These are phyloP conservation scores for Aspergillus steynii DNA, from an alignment of 495 filamentous ascomycete species.

Conservation along the genomic window DNA sequence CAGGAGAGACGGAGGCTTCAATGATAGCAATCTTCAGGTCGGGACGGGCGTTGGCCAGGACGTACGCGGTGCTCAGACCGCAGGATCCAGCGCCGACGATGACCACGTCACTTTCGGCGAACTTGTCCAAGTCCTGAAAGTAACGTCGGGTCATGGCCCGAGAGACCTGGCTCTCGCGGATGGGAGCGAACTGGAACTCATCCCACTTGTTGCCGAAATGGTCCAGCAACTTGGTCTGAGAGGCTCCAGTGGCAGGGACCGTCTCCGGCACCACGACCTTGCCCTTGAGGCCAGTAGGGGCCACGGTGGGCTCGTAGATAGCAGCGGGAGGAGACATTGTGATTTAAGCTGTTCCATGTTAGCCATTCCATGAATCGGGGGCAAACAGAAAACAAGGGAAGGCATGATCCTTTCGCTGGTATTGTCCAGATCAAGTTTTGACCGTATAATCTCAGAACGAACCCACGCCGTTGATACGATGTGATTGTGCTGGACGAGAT, in stretches of 20 bases:
- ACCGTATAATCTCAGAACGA: conserved; percentile 95
- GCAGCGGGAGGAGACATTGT: conserved; percentile 78
- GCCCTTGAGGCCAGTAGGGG: conserved; percentile 48
- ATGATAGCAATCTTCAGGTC: conserved; percentile 91
- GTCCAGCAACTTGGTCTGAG: conserved; percentile 55
- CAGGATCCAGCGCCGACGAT: conserved; percentile 88
- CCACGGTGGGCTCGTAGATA: conserved; percentile 44
- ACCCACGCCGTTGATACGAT: conserved; percentile 32
- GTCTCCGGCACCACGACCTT: conserved; percentile 44
- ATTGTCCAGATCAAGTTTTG: conserved; percentile 99
- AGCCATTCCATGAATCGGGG: conserved; percentile 36
- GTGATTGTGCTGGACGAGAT: conserved; percentile 1
- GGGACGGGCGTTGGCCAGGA: conserved; percentile 77
- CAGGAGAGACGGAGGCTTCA: conserved; percentile 81
- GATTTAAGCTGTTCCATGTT: conserved; percentile 41
- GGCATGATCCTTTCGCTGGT: conserved; percentile 98
- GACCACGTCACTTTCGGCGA: conserved; percentile 89
- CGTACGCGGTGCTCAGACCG: conserved; percentile 80
- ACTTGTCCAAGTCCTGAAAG: conserved; percentile 84
- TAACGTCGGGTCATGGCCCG: conserved; percentile 91
- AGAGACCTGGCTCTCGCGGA: conserved; percentile 86
- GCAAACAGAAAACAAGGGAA: conserved; percentile 36
- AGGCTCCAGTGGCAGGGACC: conserved; percentile 35
- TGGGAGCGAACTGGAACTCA: conserved; percentile 77
- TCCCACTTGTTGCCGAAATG: conserved; percentile 71